Conservation (phyloP, 1,284 basidiomycete genomes). For the Rhodotorula sp. region DNA sequence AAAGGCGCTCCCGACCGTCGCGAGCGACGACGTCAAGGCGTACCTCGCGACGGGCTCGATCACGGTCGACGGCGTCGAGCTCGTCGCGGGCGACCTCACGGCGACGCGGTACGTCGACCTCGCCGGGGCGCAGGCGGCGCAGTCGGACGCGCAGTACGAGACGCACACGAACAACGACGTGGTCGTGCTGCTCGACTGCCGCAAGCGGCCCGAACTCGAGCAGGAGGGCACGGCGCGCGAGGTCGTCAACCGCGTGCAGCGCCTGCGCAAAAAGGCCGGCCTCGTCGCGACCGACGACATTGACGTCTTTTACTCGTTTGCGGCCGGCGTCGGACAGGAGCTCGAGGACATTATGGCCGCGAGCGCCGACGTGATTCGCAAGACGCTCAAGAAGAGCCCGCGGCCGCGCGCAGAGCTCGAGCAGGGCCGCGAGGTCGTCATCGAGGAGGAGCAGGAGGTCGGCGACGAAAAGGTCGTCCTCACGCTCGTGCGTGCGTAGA, state of each 20-base stretch:
- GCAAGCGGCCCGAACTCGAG: conserved; percentile 81
- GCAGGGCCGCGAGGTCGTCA: conserved; percentile 59
- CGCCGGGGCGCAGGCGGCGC: conserved; percentile 57
- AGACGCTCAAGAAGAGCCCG: conserved; percentile 74
- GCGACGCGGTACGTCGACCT: conserved; percentile 90
- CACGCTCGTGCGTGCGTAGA: conserved; percentile 46
- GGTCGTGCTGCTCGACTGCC: conserved; percentile 86
- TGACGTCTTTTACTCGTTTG: conserved; percentile 80
- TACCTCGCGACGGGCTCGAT: conserved; percentile 78
- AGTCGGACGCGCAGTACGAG: conserved; percentile 60
- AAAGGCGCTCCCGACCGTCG: conserved; percentile 75
- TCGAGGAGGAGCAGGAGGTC: conserved; percentile 85
- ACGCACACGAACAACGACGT: conserved; percentile 93
- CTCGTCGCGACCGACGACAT: conserved; percentile 94
- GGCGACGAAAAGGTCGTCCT: conserved; percentile 73
- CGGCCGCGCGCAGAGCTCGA: conserved; percentile 54
- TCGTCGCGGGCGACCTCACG: conserved; percentile 84
- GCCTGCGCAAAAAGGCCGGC: conserved; percentile 91
- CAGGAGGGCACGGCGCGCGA: conserved; percentile 87
- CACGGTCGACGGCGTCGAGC: conserved; percentile 83
- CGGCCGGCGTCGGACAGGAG: conserved; percentile 52
- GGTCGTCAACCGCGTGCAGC: conserved; percentile 91
- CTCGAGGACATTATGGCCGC: conserved; percentile 70
- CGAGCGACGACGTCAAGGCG: conserved; percentile 79
- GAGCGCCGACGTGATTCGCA: conserved; percentile 71